A percentile compares a stretch with the other conserved stretches of the same genome.
These are phyloP conservation scores for Cryptococcus sp. DNA, from an alignment of 1,284 basidiomycete genomes.

Conservation along the genomic window DNA sequence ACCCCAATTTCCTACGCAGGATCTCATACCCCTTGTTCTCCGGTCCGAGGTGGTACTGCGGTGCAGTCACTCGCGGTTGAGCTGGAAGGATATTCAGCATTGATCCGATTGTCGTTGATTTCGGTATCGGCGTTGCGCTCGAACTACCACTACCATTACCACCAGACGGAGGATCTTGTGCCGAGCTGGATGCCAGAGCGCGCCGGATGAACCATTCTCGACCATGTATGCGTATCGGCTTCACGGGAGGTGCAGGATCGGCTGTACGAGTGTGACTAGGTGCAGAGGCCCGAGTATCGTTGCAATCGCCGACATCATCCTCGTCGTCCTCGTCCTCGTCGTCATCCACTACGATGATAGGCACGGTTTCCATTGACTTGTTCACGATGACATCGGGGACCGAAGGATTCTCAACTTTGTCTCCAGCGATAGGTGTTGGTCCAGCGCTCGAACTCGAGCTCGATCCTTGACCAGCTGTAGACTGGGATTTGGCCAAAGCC, in stretches of 20 bases:
- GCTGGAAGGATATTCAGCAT: constrained; percentile 30
- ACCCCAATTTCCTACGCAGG: constrained; percentile 38
- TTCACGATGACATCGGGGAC: too few relatives aligned
- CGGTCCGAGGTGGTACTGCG: constrained; percentile 44
- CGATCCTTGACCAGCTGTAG: background rate
- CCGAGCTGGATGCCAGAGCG: constrained; percentile 24
- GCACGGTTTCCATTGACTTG: too few relatives aligned
- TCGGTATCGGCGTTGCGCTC: too few relatives aligned
- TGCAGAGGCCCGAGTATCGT: background rate
- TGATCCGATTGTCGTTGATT: constrained; percentile 29
- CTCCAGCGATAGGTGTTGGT: background rate
- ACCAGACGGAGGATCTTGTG: background rate
- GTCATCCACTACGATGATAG: too few relatives aligned
- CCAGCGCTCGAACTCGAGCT: background rate
- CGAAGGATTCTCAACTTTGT: background rate
- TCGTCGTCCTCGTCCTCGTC: background rate
- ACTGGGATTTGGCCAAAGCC: constrained; percentile 17
- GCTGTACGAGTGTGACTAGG: background rate
- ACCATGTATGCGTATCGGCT: constrained; percentile 30
- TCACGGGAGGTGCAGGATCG: background rate
- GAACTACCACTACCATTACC: too few relatives aligned
- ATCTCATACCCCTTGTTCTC: constrained; percentile 47
- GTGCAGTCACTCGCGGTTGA: constrained; percentile 8
- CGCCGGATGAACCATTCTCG: constrained; percentile 52
- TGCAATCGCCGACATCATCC: background rate